A percentile compares a stretch with the other conserved stretches of the same genome.
Evolutionary conservation across 2,329 filamentous ascomycete species (phyloP).

Genomic region (Sphaceloma murrayae): DNA sequence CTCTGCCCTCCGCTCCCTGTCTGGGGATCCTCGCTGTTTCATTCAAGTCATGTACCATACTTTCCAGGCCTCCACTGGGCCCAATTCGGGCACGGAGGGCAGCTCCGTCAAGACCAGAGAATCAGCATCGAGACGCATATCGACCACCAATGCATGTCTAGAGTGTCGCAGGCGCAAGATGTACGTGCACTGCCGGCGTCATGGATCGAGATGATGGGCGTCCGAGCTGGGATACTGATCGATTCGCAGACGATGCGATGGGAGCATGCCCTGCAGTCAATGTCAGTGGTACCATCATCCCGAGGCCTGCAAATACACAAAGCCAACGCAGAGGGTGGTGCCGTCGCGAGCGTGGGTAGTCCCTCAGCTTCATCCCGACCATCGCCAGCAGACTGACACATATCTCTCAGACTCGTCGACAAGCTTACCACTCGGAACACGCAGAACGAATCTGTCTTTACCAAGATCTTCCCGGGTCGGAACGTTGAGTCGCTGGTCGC

Average conservation of each 20-base stretch:
- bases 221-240: neutral
- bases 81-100: constrained; percentile 28
- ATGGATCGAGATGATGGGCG: neutral
- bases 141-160: constrained; percentile 55
- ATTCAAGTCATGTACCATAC: constrained; percentile 35
- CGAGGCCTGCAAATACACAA: constrained; percentile 70
- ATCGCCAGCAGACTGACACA: constrained; percentile 39
- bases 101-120: constrained; percentile 30
- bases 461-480: constrained; percentile 35
- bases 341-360: constrained; percentile 63
- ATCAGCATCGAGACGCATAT: constrained; percentile 36
- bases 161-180: constrained; percentile 76
- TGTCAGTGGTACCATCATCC: constrained; percentile 73
- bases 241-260: constrained; percentile 54
- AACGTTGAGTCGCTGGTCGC: constrained; percentile 33
- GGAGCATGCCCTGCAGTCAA: constrained; percentile 70
- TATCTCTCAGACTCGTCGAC: constrained; percentile 47
- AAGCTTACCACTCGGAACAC: constrained; percentile 44
- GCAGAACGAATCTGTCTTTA: constrained; percentile 35
- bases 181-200: neutral
- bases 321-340: constrained; percentile 65
- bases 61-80: constrained; percentile 32
- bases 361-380: constrained; percentile 22
- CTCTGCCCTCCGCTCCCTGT: neutral
- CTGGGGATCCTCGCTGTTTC: neutral